Percentiles rank a stretch among this genome's conserved stretches.
These are phyloP conservation scores for Podaxis rugospora DNA, from an alignment of 768 basidiomycete species.

Conservation along the genomic window DNA sequence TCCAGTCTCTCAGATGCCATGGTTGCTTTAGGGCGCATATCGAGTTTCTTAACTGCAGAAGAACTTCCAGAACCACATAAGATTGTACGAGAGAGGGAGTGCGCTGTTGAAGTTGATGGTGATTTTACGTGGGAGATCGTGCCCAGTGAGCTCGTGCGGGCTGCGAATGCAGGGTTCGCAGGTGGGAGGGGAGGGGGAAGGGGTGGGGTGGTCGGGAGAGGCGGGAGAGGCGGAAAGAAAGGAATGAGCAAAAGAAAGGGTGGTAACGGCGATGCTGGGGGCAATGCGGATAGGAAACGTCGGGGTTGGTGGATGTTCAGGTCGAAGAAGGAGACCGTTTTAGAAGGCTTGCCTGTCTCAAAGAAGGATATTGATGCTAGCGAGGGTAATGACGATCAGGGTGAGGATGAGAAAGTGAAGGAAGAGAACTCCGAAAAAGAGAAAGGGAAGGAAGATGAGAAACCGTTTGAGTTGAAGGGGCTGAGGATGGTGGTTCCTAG, in stretches of 20 bases:
- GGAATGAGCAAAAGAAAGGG: slow-evolving; percentile 11
- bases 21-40: slow-evolving; percentile 46
- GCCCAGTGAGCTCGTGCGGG: slow-evolving; percentile 17
- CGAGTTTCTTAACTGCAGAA: slow-evolving; percentile 47
- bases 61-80: slow-evolving; percentile 44
- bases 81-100: slow-evolving; percentile 32
- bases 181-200: slow-evolving; percentile 16
- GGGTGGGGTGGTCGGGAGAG: slow-evolving; percentile 17
- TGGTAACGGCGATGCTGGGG: not conserved
- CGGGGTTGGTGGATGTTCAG: slow-evolving; percentile 6
- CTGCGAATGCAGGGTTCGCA: slow-evolving; percentile 10
- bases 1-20: slow-evolving; percentile 43
- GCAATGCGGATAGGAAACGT: slow-evolving; percentile 12
- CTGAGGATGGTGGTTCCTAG: slow-evolving; percentile 41
- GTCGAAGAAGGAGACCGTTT: slow-evolving; percentile 14
- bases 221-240: slow-evolving; percentile 12
- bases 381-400: slow-evolving; percentile 6
- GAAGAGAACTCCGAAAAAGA: not conserved
- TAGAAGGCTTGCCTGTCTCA: not conserved
- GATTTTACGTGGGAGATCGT: slow-evolving; percentile 50
- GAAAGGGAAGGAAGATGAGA: slow-evolving; percentile 26
- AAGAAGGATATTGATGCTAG: not conserved
- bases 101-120: slow-evolving; percentile 44
- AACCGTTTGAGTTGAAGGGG: slow-evolving; percentile 46
- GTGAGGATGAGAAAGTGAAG: slow-evolving; percentile 4